Evolutionary conservation across 1,139 yeast genomes (phyloP).

Genomic region (Protomyces arabidopsidicola): DNA sequence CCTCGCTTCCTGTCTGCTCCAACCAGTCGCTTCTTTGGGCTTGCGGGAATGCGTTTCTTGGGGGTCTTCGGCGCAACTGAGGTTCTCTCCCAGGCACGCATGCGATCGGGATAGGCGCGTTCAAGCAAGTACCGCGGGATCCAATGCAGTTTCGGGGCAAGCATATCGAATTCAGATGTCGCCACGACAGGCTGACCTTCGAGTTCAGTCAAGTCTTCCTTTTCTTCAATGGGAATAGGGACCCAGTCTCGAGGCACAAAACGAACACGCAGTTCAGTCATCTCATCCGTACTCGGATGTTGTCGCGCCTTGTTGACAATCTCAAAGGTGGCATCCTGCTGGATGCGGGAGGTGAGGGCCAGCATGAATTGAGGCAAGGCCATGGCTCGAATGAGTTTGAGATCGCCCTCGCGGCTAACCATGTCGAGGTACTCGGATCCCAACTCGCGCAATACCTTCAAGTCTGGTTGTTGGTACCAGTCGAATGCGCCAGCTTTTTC

Average conservation of each 20-base stretch:
- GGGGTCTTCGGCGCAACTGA: not conserved
- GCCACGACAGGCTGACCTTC: not conserved
- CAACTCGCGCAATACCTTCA: not conserved
- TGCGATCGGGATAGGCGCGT: not conserved
- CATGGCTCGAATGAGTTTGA: conserved; percentile 11
- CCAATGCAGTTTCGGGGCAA: not conserved
- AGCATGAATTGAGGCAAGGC: conserved; percentile 14
- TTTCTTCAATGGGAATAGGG: not conserved
- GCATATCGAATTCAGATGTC: conserved; percentile 3
- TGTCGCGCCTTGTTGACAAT: not conserved
- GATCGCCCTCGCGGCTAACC: conserved; percentile 9
- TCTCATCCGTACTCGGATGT: conserved; percentile 1
- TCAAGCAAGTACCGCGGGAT: conserved; percentile 1
- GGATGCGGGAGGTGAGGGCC: not conserved
- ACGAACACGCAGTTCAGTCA: conserved; percentile 6
- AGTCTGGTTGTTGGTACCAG: not conserved
- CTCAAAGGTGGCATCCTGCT: not conserved
- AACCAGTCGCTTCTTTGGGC: not conserved
- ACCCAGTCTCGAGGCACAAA: not conserved
- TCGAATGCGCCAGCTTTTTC: conserved; percentile 7
- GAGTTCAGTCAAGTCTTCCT: not conserved
- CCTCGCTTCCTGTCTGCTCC: not conserved
- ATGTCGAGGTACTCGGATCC: conserved; percentile 1
- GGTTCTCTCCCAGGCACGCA: not conserved
- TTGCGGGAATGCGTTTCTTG: not conserved